These are phyloP conservation scores for Pseudogymnoascus sp. DNA, from an alignment of 2,329 filamentous ascomycete species.

Conservation along the genomic window DNA sequence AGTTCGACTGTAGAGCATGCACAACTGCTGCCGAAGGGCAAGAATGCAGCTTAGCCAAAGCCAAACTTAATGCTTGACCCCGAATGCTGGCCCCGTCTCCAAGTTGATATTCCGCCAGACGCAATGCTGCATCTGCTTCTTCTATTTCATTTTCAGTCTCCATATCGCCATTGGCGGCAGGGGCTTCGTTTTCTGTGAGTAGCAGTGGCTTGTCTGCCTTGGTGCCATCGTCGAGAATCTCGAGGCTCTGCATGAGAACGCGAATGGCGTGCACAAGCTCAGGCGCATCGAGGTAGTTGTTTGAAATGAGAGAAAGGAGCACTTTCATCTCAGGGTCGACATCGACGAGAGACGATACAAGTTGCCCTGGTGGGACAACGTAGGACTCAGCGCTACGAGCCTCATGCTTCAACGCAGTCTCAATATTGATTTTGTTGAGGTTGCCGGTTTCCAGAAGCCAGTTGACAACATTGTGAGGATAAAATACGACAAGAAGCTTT, in stretches of 20 bases:
- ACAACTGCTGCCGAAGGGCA: slow-evolving; percentile 56
- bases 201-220: slow-evolving; percentile 19
- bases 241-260: slow-evolving; percentile 62
- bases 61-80: slow-evolving; percentile 57
- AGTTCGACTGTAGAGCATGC: slow-evolving; percentile 53
- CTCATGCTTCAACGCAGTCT: slow-evolving; percentile 48
- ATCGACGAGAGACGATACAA: slow-evolving; percentile 55
- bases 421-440: slow-evolving; percentile 51
- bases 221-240: slow-evolving; percentile 35
- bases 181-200: slow-evolving; percentile 15
- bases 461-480: slow-evolving; percentile 44
- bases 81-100: slow-evolving; percentile 57
- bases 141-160: slow-evolving; percentile 49
- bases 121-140: slow-evolving; percentile 56
- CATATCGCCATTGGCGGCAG: slow-evolving; percentile 23
- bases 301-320: slow-evolving; percentile 57
- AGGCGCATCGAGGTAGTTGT: slow-evolving; percentile 56
- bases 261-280: slow-evolving; percentile 63
- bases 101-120: slow-evolving; percentile 60
- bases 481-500: slow-evolving; percentile 35
- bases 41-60: slow-evolving; percentile 61
- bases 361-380: slow-evolving; percentile 49
- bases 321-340: slow-evolving; percentile 64
- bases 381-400: slow-evolving; percentile 33
- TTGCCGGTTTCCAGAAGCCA: slow-evolving; percentile 56